Base-by-base conservation (phyloP, 495 filamentous ascomycete species). In the Eremomyces bilateralis region DNA sequence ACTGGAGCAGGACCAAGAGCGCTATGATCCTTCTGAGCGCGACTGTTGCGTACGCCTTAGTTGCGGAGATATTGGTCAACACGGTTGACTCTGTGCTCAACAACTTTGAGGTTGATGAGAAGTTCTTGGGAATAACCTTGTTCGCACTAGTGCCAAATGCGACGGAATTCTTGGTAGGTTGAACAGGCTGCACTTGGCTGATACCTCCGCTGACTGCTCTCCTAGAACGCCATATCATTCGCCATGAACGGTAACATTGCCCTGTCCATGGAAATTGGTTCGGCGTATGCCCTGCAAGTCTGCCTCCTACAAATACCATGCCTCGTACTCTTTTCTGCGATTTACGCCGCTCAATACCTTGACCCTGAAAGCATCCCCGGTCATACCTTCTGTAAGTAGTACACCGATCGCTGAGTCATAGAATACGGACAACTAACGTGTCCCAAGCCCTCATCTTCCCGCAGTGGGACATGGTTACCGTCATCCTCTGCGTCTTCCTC, bases 211-310 rank as follows among this genome's bases (percentile, higher is more conserved):
- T n/a, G n/a, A n/a, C n/a, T n/a, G n/a, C n/a, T n/a, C n/a, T 29
- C 19, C 1, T 47, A 88, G 80, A 99, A 99, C 51, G 88, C 90
- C 48, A 95, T 99, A 37, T 93, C 83, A 2, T 99, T 99, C 53
- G 88, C 88, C 29, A 99, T 99, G 90, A 95, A 99, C 46, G 88
- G 88, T n/a, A 99, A 99, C 54, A 95, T 99, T 49, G 88, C 88
- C 0, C 63, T 99, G 18, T 91, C 81, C 28, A 95, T 99, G 90
- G 88, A 99, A 51, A 95, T 99, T 42, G 88, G 88, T 42, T 92
- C 82, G 1, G 85, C 85, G 21, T 99, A 99, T 44, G 90, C 90
- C 4, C 63, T 99, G 25, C 88, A 99, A 53, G 88, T 99, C 37
- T 93, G 82, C 54, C 68, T 99, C n/a, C 63, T 99, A 19, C 88